Evolutionary conservation across 2,329 filamentous ascomycete genomes (phyloP).

Genomic region (Shiraia sp.): DNA sequence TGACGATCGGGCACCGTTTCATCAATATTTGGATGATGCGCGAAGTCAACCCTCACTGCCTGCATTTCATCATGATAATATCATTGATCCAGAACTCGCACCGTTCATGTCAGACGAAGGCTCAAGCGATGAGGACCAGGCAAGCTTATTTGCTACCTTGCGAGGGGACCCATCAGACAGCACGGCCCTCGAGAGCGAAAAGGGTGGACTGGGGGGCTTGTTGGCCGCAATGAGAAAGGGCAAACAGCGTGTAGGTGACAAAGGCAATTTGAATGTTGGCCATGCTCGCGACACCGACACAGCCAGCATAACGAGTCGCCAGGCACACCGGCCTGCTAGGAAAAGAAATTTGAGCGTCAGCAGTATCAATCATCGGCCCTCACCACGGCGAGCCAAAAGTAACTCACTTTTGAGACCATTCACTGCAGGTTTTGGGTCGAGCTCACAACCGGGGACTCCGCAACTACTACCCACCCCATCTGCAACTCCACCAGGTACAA

Average conservation of each 20-base stretch:
- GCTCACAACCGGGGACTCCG: slow-evolving; percentile 25
- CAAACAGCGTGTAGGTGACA: slow-evolving; percentile 72
- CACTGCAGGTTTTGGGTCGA: slow-evolving; percentile 45
- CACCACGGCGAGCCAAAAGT: slow-evolving; percentile 67
- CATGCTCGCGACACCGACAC: slow-evolving; percentile 67
- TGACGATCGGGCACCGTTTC: slow-evolving; percentile 87
- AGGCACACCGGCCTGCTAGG: slow-evolving; percentile 66
- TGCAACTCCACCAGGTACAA: slow-evolving; percentile 37
- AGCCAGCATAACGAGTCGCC: slow-evolving; percentile 66
- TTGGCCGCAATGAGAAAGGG: slow-evolving; percentile 75
- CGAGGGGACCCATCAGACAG: slow-evolving; percentile 63
- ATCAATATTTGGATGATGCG: slow-evolving; percentile 72
- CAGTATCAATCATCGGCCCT: slow-evolving; percentile 73
- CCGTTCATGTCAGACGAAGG: slow-evolving; percentile 94
- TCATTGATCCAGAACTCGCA: slow-evolving; percentile 94
- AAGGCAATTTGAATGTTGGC: slow-evolving; percentile 64
- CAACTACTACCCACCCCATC: slow-evolving; percentile 29
- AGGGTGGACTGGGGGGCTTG: slow-evolving; percentile 71
- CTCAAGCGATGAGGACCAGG: slow-evolving; percentile 89
- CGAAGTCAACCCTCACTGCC: slow-evolving; percentile 70
- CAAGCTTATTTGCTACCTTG: slow-evolving; percentile 80
- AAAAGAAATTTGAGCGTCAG: slow-evolving; percentile 83
- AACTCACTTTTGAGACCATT: slow-evolving; percentile 57
- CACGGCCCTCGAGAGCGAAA: slow-evolving; percentile 72
- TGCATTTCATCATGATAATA: slow-evolving; percentile 97